phyloP scores from a whole-genome alignment of 139 green algal species.

The Tetraselmis striata region DNA sequence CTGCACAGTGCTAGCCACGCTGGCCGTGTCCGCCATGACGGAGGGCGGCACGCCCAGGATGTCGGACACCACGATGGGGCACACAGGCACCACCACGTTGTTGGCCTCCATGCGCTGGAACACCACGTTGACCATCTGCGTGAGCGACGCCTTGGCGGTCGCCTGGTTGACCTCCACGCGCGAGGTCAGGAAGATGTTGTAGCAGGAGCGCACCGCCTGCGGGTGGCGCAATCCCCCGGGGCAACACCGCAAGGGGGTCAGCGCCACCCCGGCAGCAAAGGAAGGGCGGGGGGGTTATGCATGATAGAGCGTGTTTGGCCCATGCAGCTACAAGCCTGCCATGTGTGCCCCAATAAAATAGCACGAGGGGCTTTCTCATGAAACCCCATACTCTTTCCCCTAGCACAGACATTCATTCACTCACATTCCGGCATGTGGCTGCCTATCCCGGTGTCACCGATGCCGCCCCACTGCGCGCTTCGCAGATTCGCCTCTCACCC shows the following conservation, averaged over 20 bases:
- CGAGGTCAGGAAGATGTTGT: conserved; percentile 92
- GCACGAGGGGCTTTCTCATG: not conserved
- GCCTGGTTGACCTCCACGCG: conserved; percentile 82
- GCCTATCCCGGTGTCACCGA: too few species aligned
- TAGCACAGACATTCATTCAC: too few species aligned
- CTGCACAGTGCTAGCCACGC: not conserved
- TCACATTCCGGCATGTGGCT: too few species aligned
- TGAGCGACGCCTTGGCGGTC: conserved; percentile 91
- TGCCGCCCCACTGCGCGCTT: too few species aligned
- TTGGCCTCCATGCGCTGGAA: conserved; percentile 93
- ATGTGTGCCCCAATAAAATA: not conserved
- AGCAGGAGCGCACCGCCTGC: conserved; percentile 83
- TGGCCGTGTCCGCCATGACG: not conserved
- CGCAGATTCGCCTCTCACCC: too few species aligned
- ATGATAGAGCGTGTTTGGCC: not conserved
- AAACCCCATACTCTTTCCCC: not conserved
- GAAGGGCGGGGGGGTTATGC: not conserved
- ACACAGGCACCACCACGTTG: conserved; percentile 35
- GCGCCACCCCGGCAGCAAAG: not conserved
- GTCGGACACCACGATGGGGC: conserved; percentile 63
- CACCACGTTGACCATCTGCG: conserved; percentile 94
- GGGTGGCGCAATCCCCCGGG: too few species aligned
- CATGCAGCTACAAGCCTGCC: not conserved
- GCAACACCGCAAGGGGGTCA: conserved; percentile 43
- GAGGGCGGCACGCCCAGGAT: conserved; percentile 49